Conservation (phyloP, 83 land plant genomes). For the Thuja plicata region DNA sequence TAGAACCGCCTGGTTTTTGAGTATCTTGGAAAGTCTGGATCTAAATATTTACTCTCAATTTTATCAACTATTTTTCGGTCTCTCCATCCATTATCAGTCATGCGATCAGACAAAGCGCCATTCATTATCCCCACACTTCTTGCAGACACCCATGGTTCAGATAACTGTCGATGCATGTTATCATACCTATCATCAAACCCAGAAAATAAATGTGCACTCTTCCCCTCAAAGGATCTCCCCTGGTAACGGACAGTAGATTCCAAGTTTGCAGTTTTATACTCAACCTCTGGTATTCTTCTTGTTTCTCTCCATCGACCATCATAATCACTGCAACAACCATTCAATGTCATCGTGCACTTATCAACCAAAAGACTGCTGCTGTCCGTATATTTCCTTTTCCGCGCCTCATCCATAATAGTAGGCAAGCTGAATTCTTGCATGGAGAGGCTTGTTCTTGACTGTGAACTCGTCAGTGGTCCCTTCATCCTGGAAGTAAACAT, state of each 20-base stretch:
- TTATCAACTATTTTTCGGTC: neutral
- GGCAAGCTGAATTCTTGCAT: neutral
- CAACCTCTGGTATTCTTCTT: neutral
- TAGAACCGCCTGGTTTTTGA: neutral
- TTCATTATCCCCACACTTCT: neutral
- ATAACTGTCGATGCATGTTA: neutral
- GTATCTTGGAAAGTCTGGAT: neutral
- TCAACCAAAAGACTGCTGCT: neutral
- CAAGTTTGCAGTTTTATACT: neutral
- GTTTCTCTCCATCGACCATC: neutral
- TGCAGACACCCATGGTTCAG: neutral
- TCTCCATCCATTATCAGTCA: neutral
- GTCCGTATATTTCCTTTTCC: slow-evolving; percentile 3
- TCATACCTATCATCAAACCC: neutral
- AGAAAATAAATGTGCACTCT: neutral
- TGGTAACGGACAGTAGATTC: neutral
- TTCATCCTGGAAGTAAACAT: neutral
- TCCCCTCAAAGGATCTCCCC: neutral
- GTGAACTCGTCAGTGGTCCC: neutral
- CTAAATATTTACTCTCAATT: neutral
- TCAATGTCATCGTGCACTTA: neutral
- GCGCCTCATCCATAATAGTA: neutral
- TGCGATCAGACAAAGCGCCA: neutral
- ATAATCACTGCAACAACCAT: neutral
- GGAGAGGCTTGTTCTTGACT: neutral